These are phyloP conservation scores for Boletellus emodensis DNA, from an alignment of 768 basidiomycete species.

Conservation along the genomic window DNA sequence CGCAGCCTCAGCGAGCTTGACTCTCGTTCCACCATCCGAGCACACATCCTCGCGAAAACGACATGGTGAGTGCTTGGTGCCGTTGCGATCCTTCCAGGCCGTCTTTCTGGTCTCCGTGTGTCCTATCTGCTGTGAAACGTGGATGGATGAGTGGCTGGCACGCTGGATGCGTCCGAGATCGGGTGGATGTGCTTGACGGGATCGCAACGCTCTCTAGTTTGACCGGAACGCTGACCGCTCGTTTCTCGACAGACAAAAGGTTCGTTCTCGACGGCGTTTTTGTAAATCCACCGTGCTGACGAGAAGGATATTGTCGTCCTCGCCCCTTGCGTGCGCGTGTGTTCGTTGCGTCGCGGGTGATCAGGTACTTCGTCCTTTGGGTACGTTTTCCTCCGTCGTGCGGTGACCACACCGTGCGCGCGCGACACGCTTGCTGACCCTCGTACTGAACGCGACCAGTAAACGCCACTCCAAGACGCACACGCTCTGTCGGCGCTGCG, in stretches of 20 bases:
- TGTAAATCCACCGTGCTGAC: constrained; percentile 9
- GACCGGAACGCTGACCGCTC: constrained; percentile 22
- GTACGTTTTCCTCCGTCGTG: constrained; percentile 45
- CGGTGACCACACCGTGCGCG: background rate
- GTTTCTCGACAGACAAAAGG: constrained; percentile 71
- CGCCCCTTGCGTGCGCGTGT: too few relatives aligned
- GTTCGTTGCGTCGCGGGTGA: constrained; percentile 10
- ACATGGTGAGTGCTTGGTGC: constrained; percentile 42
- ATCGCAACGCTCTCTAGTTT: background rate
- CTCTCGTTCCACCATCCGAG: constrained; percentile 13
- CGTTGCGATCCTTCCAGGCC: constrained; percentile 8
- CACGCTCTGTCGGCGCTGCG: constrained; percentile 97
- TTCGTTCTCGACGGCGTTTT: constrained; percentile 34
- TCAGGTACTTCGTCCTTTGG: constrained; percentile 95
- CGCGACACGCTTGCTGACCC: background rate
- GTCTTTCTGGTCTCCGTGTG: constrained; percentile 1
- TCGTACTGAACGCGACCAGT: constrained; percentile 40
- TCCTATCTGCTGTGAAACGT: constrained; percentile 5
- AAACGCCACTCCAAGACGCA: constrained; percentile 97
- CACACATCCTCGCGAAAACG: constrained; percentile 32
- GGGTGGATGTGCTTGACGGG: constrained; percentile 28
- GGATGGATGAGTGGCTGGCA: constrained; percentile 17
- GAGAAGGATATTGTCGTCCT: background rate
- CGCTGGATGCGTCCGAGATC: constrained; percentile 13
- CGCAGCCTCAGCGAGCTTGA: constrained; percentile 9